Evolutionary conservation across 2,329 filamentous ascomycete genomes (phyloP), one percentile per base, ranked within the genome.

Genomic region (Talaromyces marneffei): DNA sequence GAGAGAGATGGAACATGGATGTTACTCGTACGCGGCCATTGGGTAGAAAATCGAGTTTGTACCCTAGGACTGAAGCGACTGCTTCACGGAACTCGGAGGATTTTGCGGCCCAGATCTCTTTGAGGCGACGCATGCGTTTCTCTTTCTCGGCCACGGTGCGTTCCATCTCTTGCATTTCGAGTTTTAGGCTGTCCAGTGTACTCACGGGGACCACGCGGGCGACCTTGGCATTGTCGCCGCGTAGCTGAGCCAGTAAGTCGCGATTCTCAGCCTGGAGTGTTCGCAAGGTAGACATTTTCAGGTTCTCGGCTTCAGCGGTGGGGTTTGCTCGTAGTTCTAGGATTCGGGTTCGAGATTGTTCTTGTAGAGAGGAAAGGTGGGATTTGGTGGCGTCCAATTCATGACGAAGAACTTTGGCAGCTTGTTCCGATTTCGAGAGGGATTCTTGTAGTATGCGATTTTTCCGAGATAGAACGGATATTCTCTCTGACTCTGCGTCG

Each of bases 21-120:
- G 93, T 95, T 23, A 97, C 91, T 33, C 91, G 88, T 77, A 97
- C 95, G 70, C 96, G 93, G 44, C 94, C 94, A 73, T 96, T 96
- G n/a, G 92, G 92, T 73, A 97, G 88, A 73, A 99, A 97, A 33
- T 94, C 92, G 12, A 97, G 86, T 58, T 93, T 93, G 89, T 92
- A 99, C 0, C 94, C 94, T 0, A 99, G 83, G 0, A 96, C 88
- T 20, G 87, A 91, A 65, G 92, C 92, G 62, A 99, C 92, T 33
- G 92, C 91, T 77, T 97, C 92, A 55, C 95, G 91, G 78, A 99
- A 97, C 77, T 99, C 94, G 68, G 89, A 86, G 1, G 90, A 92
- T 74, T 97, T 99, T 66, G 89, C 85, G 0, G 85, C 85, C 89
- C 91, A 99, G 61, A 97, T 94, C 71, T 97, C 90, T 68, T 95